Percentiles rank a stretch among this genome's conserved stretches.
Evolutionary conservation across 257 asterid genomes (phyloP).

Genomic region (Nicotiana tomentosiformis): DNA sequence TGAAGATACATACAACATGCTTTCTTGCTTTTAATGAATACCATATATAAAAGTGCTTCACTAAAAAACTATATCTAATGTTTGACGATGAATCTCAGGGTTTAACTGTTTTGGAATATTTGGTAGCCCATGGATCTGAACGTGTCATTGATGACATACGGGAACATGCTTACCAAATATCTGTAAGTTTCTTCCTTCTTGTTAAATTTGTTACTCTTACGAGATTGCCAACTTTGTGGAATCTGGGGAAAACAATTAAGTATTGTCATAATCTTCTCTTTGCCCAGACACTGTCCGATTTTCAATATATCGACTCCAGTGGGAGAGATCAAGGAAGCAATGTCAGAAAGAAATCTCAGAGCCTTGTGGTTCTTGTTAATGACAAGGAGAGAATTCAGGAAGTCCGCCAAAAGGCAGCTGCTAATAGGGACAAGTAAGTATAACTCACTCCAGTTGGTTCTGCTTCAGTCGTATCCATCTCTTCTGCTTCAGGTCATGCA

Average conservation of each 20-base stretch:
- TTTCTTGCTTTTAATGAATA: not conserved
- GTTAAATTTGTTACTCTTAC: conserved; percentile 5
- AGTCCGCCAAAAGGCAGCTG: conserved; percentile 95
- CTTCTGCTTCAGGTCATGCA: not conserved
- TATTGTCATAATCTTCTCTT: conserved; percentile 10
- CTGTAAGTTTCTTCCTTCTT: conserved; percentile 43
- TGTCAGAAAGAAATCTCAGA: conserved; percentile 95
- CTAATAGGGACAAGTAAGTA: conserved; percentile 89
- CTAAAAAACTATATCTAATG: not conserved
- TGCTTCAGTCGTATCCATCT: not conserved
- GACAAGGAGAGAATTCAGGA: conserved; percentile 97
- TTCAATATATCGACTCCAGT: conserved; percentile 91
- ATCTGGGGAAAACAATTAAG: not conserved
- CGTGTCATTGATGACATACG: conserved; percentile 92
- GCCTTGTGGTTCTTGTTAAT: conserved; percentile 88
- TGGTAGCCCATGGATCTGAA: conserved; percentile 96
- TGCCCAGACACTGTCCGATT: conserved; percentile 84
- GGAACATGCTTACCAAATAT: conserved; percentile 96
- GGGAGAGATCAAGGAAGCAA: conserved; percentile 96
- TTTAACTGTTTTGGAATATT: conserved; percentile 82
- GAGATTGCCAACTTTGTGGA: not conserved
- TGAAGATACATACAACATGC: not conserved
- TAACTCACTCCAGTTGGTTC: not conserved
- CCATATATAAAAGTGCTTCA: not conserved
- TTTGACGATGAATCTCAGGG: conserved; percentile 42